Conservation (phyloP, 495 filamentous ascomycete genomes). For the Ramalina intermedia region DNA sequence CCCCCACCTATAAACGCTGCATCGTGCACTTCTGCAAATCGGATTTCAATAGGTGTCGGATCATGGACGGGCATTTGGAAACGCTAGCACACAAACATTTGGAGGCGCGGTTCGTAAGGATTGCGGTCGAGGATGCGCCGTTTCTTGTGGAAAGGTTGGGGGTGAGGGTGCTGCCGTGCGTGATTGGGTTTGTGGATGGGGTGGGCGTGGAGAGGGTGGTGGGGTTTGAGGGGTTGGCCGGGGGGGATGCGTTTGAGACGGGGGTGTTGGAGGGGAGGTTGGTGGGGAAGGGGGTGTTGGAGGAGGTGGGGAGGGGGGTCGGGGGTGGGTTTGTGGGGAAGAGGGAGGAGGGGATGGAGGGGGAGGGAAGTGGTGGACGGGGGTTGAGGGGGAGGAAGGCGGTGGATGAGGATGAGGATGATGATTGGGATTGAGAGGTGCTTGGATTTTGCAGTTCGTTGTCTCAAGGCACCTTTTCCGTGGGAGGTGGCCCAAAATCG, state of each 20-base stretch:
- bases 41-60: constrained; percentile 56
- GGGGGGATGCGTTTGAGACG: constrained; percentile 47
- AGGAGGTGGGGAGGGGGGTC: constrained; percentile 38
- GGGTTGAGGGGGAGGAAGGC: constrained; percentile 28
- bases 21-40: constrained; percentile 65
- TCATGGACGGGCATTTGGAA: constrained; percentile 52
- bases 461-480: too few species aligned
- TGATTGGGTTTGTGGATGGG: constrained; percentile 60
- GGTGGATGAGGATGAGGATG: constrained; percentile 44
- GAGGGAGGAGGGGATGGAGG: constrained; percentile 22
- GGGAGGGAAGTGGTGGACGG: constrained; percentile 14
- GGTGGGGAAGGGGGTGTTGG: constrained; percentile 36
- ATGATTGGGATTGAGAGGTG: constrained; percentile 50
- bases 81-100: constrained; percentile 46
- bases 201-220: constrained; percentile 51
- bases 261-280: constrained; percentile 49
- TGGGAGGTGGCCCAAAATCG: too few species aligned
- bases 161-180: constrained; percentile 58
- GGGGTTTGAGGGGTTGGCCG: constrained; percentile 59
- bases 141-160: constrained; percentile 59
- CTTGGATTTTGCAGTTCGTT: background rate
- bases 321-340: constrained; percentile 24
- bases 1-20: constrained; percentile 34
- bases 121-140: constrained; percentile 58
- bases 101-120: constrained; percentile 52